A percentile compares a stretch with the other conserved stretches of the same genome.
Evolutionary conservation across 2,329 filamentous ascomycete genomes (phyloP).

Genomic region (Fusarium proliferatum): DNA sequence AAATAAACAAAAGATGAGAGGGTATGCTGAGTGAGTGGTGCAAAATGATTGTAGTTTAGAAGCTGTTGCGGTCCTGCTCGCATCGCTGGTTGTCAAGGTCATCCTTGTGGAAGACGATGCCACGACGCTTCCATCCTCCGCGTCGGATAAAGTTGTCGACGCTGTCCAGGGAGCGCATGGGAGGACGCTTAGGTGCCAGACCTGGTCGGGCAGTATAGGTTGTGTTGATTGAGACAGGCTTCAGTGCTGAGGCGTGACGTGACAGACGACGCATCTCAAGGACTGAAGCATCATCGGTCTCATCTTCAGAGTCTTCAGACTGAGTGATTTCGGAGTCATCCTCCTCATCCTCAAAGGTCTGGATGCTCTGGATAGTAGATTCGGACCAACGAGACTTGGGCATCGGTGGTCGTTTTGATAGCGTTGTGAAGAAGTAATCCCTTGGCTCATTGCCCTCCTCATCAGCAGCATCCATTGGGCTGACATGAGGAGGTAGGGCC

Average conservation of each 20-base stretch:
- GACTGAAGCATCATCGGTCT: slow-evolving; percentile 35
- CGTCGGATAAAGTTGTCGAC: slow-evolving; percentile 57
- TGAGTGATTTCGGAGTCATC: slow-evolving; percentile 37
- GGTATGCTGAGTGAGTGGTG: not conserved
- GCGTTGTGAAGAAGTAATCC: slow-evolving; percentile 51
- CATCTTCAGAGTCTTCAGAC: slow-evolving; percentile 39
- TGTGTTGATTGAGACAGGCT: slow-evolving; percentile 50
- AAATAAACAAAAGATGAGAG: slow-evolving; percentile 7
- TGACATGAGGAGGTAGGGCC: slow-evolving; percentile 47
- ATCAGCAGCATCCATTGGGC: slow-evolving; percentile 40
- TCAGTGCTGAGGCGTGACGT: slow-evolving; percentile 37
- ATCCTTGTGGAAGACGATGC: slow-evolving; percentile 54
- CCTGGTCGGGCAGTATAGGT: slow-evolving; percentile 44
- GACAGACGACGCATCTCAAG: slow-evolving; percentile 45
- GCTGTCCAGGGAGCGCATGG: slow-evolving; percentile 52
- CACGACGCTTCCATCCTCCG: slow-evolving; percentile 58
- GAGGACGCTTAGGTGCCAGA: slow-evolving; percentile 49
- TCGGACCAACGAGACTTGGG: slow-evolving; percentile 57
- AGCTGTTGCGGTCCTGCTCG: slow-evolving; percentile 40
- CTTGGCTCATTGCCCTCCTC: slow-evolving; percentile 42
- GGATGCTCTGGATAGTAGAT: slow-evolving; percentile 52
- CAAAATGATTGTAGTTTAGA: slow-evolving; percentile 18
- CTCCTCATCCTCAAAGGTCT: slow-evolving; percentile 41
- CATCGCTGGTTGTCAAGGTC: slow-evolving; percentile 45
- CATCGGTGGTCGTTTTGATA: slow-evolving; percentile 47